Base-by-base conservation (phyloP, 306 rosid species). In the Alnus glutinosa region DNA sequence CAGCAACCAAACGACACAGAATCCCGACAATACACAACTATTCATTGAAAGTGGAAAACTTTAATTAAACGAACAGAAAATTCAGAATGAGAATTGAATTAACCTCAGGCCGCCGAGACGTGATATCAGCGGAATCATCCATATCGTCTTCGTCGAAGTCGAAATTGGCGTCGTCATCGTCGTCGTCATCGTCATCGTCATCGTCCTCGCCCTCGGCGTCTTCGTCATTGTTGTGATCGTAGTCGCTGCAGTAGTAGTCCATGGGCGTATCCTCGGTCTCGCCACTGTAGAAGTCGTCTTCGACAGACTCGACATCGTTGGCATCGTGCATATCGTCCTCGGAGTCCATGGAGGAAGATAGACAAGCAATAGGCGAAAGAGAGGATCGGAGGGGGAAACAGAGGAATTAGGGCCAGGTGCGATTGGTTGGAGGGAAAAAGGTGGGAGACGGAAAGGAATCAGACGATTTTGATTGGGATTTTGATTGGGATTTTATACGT, bases 281-380 rank as follows among this genome's bases (percentile, higher is more conserved):
- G 18, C 92, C 98, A 71, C 98, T 88, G 89, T 92, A 92, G 87
- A 88, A 92, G 80, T 89, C 97, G 11, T 94, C 97, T 30, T 89
- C 94, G 36, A 88, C 70, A 39, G 94, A 89, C 68, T 91, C 97
- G 3, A 87, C 48, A 64, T 92, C 97, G 78, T 90, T 80, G 67
- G 98, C 97, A 72, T 91, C 97, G 78, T 88, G 98, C 93, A 92
- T 89, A 85, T 94, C 97, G 55, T 94, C 97, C 44, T 90, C 97
- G 52, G 97, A 90, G 49, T 94, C 97, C 98, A 94, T 93, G 6
- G 73, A 64, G 11, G 71, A 64, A 34, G 71, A 64, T 16, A 46
- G 19, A 5, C n/a, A 59, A 59, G 37, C 66, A 19, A 19, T 28
- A 59, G 36, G 66, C 37, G 70, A 64, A 12, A 64, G 19, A 5